Evolutionary conservation across 352 stramenopile genomes (phyloP), one percentile per base, ranked within the genome.

Genomic region (Globisporangium emineosum): DNA sequence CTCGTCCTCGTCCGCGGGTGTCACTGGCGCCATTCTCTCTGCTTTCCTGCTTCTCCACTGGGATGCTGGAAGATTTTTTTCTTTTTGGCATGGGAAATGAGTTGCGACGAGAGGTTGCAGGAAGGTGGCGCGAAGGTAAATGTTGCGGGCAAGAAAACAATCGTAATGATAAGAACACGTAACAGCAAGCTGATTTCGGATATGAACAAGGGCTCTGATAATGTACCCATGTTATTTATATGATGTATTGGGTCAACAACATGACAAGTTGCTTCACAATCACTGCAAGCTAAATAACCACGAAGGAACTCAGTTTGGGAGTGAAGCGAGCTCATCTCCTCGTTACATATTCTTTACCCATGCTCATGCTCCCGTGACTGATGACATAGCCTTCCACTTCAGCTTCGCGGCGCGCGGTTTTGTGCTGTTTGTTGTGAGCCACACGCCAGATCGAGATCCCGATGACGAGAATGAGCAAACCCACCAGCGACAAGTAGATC

Each of bases 21-120:
- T 58, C 59, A 23, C 58, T 30, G 43, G 58, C 49, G 58, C 33
- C 58, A 64, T 64, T 64, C 15, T 37, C 10, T 13, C 32, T 57
- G 25, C 56, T 52, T 37, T 7, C 12, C 37, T 45, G 3, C 4
- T 19, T 12, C 35, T 43, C 6, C 37, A 9, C 37, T 4, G 9
- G 37, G 13, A 21, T 45, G 37, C n/a, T 47, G 27, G 25, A 55
- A 63, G 42, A 63, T 43, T 63, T 63, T 27, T 15, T 50, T 23
- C 13, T 37, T 27, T 54, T 33, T 29, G 19, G 47, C 13, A 17
- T 21, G 8, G 17, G 15, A 49, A 60, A 37, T 62, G 57, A 58
- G 42, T 51, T 40, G 45, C 42, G 3, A 55, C 17, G 40, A 47
- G 33, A 54, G 10, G 59, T 57, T 30, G 47, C 59, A 8, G 29